Evolutionary conservation across 345 rosid species (phyloP).

Genomic region (Crucihimalaya himalaica): DNA sequence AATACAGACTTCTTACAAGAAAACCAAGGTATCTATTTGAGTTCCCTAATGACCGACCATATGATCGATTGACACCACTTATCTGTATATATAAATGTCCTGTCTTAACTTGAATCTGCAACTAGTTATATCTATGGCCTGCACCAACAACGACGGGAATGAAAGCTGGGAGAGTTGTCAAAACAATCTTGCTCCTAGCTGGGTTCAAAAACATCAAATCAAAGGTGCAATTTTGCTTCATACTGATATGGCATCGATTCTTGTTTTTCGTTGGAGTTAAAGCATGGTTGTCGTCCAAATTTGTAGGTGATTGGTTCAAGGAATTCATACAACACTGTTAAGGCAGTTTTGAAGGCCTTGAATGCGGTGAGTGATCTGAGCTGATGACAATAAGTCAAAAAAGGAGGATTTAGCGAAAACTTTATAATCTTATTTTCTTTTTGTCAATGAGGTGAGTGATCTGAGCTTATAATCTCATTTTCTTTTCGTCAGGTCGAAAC

Average conservation of each 20-base stretch:
- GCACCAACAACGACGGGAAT: constrained; percentile 83
- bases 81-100: background rate
- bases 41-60: background rate
- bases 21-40: constrained; percentile 70
- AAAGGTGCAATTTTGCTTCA: constrained; percentile 55
- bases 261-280: background rate
- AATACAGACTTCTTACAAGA: constrained; percentile 74
- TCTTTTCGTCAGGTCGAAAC: constrained; percentile 67
- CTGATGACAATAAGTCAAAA: background rate
- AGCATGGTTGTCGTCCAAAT: background rate
- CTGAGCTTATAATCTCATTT: background rate
- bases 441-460: too few species aligned
- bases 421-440: background rate
- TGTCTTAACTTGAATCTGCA: constrained; percentile 12
- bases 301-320: constrained; percentile 87
- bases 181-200: constrained; percentile 73
- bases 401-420: background rate
- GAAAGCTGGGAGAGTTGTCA: constrained; percentile 89
- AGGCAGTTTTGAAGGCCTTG: constrained; percentile 88
- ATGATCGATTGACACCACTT: background rate
- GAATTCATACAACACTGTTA: constrained; percentile 90
- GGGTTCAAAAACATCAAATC: constrained; percentile 95
- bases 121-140: constrained; percentile 92
- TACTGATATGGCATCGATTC: background rate
- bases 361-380: constrained; percentile 70